phyloP scores from a whole-genome alignment of 1,284 basidiomycete genomes.

The Cystobasidium sp. region DNA sequence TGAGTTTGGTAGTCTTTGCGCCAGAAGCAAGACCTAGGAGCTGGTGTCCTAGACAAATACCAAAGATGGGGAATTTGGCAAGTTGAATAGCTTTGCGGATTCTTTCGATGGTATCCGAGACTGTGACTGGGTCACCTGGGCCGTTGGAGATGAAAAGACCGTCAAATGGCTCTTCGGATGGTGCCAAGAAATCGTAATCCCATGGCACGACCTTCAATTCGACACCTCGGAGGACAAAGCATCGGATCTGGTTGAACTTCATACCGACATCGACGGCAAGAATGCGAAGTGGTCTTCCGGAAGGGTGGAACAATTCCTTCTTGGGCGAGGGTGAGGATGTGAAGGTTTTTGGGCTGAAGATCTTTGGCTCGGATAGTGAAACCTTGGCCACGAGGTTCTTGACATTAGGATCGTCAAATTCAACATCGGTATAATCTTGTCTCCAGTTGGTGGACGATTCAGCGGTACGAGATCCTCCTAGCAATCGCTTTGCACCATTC shows the following conservation, averaged over 20 bases:
- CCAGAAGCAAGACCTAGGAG: slow-evolving; percentile 93
- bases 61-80: slow-evolving; percentile 86
- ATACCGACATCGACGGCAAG: slow-evolving; percentile 96
- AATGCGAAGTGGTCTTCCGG: slow-evolving; percentile 78
- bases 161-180: slow-evolving; percentile 79
- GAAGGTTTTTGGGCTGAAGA: slow-evolving; percentile 68
- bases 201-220: slow-evolving; percentile 98
- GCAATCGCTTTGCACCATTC: slow-evolving; percentile 58
- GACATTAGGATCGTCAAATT: slow-evolving; percentile 86
- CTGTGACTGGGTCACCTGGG: slow-evolving; percentile 92
- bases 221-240: slow-evolving; percentile 89
- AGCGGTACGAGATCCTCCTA: slow-evolving; percentile 53
- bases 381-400: slow-evolving; percentile 90
- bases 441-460: slow-evolving; percentile 66
- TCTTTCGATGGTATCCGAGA: slow-evolving; percentile 71
- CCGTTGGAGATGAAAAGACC: slow-evolving; percentile 98
- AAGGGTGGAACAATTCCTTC: slow-evolving; percentile 72
- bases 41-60: slow-evolving; percentile 99
- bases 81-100: slow-evolving; percentile 74
- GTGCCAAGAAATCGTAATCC: slow-evolving; percentile 87
- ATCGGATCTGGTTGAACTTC: slow-evolving; percentile 99
- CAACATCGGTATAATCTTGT: slow-evolving; percentile 76
- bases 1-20: slow-evolving; percentile 95
- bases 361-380: slow-evolving; percentile 70
- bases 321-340: slow-evolving; percentile 60